Evolutionary conservation across 768 basidiomycete genomes (phyloP), one percentile per base, ranked within the genome.

Genomic region (Macrolepiota albuminosa): DNA sequence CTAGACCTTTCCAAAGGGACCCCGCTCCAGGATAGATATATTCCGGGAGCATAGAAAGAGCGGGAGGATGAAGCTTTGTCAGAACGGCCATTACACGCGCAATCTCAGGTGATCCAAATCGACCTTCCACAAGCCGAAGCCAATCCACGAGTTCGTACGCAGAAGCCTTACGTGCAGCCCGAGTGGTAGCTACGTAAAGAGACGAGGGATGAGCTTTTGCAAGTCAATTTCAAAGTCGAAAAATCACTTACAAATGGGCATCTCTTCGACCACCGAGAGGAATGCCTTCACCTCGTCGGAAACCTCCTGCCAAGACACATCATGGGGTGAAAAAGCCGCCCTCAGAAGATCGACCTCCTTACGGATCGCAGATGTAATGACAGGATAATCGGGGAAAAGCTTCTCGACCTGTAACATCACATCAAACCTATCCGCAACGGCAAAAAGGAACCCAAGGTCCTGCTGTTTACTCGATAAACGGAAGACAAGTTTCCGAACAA

Each of bases 61-160:
- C 75, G 0, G 79, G 74, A 0, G 70, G 66, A 60, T 85, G 69
- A 18, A 84, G 70, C 24, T 72, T 73, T 13, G 68, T 63, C 33
- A 88, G 62, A 0, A 78, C 68, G 1, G 57, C 57, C 0, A 75
- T 67, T 2, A 87, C 66, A 6, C 78, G 77, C 24, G 62, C 66
- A 21, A 86, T 66, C 50, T 85, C 77, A 0, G 64, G 61, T 1
- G 71, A 13, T 14, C 67, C 64, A 4, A 82, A 63, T 1, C 70
- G 64, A 31, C 69, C 66, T 14, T 75, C 74, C 2, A 77, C 65
- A 1, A 88, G 70, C 40, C 88, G 83, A 36, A 87, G 59, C 81
- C 81, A 84, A 63, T 88, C 87, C n/a, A 89, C 74, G 0, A 90
- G 72, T 54, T 84, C 83, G 47, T 75, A 83, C 0, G 85, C 86